Evolutionary conservation across 768 basidiomycete species (phyloP).

Genomic region (Pisolithus albus): DNA sequence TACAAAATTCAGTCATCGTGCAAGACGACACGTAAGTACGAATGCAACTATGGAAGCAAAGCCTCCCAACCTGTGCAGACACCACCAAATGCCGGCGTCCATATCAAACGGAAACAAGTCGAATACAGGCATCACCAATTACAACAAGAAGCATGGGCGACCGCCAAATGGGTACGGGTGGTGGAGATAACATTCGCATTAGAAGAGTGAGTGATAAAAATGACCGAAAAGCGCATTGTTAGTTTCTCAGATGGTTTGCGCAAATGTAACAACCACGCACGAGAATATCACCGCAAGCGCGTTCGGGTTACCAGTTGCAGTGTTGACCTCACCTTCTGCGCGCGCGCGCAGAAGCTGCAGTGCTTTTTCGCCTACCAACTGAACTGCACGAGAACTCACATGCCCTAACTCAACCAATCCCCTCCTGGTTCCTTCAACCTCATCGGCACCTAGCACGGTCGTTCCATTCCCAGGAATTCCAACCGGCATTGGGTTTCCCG

Average conservation of each 20-base stretch:
- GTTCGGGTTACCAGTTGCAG: conserved; percentile 35
- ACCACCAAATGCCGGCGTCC: neutral
- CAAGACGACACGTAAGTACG: conserved; percentile 47
- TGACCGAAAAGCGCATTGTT: neutral
- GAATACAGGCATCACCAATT: too few species aligned
- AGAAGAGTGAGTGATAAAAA: neutral
- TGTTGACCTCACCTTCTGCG: conserved; percentile 3
- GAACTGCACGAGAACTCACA: neutral
- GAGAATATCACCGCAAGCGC: conserved; percentile 79
- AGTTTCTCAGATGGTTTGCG: neutral
- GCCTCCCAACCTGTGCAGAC: conserved; percentile 45
- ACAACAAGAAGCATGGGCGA: too few species aligned
- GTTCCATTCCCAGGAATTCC: conserved; percentile 7
- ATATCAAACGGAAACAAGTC: neutral
- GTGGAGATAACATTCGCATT: neutral
- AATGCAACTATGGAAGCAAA: conserved; percentile 49
- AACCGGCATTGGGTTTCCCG: conserved; percentile 8
- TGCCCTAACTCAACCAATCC: neutral
- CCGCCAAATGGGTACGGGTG: too few species aligned
- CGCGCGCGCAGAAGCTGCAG: conserved; percentile 4
- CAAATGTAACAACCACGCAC: conserved; percentile 35
- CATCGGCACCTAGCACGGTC: conserved; percentile 1
- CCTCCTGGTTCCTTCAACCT: neutral
- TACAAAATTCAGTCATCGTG: conserved; percentile 19
- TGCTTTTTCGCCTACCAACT: neutral